Evolutionary conservation across 257 asterid genomes (phyloP), one percentile per base, ranked within the genome.

Genomic region (Solanum lignicaule): DNA sequence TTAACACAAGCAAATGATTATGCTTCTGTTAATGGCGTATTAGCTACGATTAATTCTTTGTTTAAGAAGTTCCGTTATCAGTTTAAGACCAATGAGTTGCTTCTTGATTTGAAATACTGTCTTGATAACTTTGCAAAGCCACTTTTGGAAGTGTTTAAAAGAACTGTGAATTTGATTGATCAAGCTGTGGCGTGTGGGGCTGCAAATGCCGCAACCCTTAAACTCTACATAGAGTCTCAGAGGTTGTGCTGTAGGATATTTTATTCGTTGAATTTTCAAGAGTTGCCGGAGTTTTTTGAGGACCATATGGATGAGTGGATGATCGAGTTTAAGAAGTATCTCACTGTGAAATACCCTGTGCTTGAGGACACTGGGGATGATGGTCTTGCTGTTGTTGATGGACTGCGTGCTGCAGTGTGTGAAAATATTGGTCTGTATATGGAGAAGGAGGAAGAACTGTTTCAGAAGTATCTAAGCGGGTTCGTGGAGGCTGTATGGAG

Each of bases 291-390:
- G 93, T 95, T 95, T 90, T 97, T 95, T 73, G 98, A 96, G 94
- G 98, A 95, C 85, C 97, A 94, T 88, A 92, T 97, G 98, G 92
- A 89, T 86, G 98, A 94, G 88, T 97, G 99, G 99, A 93, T 97
- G 99, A 65, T 75, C 83, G 99, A 94, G 93, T 97, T 96, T 90
- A 91, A 89, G 83, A 95, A 96, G 87, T 96, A 97, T 88, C 90
- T 97, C 87, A 91, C 95, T 0, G 90, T 89, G 29, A 97, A 83
- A 65, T 96, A 92, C 86, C 75, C 92, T 27, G 93, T 91, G 74
- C 90, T 97, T 18, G 99, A 97, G 89, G 98, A 95, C 36, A 87
- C 89, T 86, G 94, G 98, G 58, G 66, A 43, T 69, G 98, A 95
- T 74, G 99, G 98, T 89, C 93, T 96, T 88, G 93, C 93, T n/a